Base-by-base conservation (phyloP, 2,329 filamentous ascomycete genomes). In the Albophoma yamanashiensis region DNA sequence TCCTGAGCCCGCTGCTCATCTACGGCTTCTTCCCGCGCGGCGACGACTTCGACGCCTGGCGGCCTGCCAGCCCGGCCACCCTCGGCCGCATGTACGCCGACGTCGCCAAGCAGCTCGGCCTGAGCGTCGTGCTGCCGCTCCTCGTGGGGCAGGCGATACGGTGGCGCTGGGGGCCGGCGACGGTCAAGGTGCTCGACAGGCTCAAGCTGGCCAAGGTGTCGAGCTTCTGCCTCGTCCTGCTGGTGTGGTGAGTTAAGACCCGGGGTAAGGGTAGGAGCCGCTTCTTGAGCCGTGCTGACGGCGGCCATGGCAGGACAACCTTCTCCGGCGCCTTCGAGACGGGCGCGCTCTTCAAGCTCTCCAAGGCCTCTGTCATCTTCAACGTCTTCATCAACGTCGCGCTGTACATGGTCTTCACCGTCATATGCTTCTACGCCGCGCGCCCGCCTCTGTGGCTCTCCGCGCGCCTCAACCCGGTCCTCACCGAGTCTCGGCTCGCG, bases 271-370 rank as follows among this genome's bases (percentile, higher is more conserved):
- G 11, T 4, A 5, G 20, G 2, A n/a, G 20, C 50, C 8, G 31
- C 31, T 11, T 1, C 7, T n/a, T 20, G 39, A 15, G 5, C 31
- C 15, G 31, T 34, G 36, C 36, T 42, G 36, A 56, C 55, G 55
- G 6, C n/a, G 2, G 1, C 43, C 22, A 2, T 15, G 38, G 74
- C 2, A 89, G 86, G 87, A 83, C 84, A 12, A 87, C 86, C 0
- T 88, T 86, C 66, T 87, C 85, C n/a, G 78, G 80, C 34, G 81
- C 81, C 4, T 90, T 90, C 67, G 78, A 82, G 36, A 88, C 84
- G 0, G 79, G 80, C 0, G 86, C 86, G 0, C 80, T 89, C 39
- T 77, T 81, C 50, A 70, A 75, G 25, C 76, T 89, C 31, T 83
- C 83, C 1, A 75, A 78, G 2, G 78, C 80, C 47, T 88, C 86